A percentile compares a stretch with the other conserved stretches of the same genome.
phyloP scores from a whole-genome alignment of 192 early-diverging fungal genomes.

The Coemansia aciculifera region DNA sequence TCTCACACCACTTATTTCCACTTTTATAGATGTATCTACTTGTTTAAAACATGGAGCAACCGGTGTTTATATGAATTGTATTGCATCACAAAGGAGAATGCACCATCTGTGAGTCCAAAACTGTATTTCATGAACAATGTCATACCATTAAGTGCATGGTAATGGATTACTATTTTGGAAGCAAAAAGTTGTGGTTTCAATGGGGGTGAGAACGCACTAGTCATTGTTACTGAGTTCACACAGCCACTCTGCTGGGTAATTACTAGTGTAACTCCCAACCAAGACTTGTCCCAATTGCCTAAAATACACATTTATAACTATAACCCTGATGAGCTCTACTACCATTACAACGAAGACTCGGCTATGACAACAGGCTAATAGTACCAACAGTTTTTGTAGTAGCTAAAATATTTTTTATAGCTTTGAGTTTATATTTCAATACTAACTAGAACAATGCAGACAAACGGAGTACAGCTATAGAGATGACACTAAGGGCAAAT shows the following conservation, averaged over 20 bases:
- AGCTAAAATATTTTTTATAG: not conserved
- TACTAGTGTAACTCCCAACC: not conserved
- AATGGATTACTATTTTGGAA: not conserved
- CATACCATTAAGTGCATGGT: not conserved
- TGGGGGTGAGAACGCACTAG: not conserved
- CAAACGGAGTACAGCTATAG: no score
- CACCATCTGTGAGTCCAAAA: not conserved
- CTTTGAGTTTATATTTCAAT: not conserved
- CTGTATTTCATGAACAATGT: not conserved
- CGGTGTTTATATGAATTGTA: not conserved
- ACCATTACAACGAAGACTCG: not conserved
- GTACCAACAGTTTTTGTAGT: not conserved
- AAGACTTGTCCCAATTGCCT: not conserved
- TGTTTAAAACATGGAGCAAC: not conserved
- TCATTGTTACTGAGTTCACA: not conserved
- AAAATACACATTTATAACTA: not conserved
- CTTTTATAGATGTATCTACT: not conserved
- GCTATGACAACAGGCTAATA: not conserved
- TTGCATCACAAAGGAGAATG: not conserved
- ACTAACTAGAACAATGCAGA: not conserved
- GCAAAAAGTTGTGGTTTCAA: not conserved
- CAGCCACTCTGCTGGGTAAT: not conserved
- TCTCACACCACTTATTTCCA: no score
- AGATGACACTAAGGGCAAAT: not conserved
- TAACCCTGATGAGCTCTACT: not conserved